Evolutionary conservation across 768 basidiomycete genomes (phyloP).

Genomic region (Podaxis sp.): DNA sequence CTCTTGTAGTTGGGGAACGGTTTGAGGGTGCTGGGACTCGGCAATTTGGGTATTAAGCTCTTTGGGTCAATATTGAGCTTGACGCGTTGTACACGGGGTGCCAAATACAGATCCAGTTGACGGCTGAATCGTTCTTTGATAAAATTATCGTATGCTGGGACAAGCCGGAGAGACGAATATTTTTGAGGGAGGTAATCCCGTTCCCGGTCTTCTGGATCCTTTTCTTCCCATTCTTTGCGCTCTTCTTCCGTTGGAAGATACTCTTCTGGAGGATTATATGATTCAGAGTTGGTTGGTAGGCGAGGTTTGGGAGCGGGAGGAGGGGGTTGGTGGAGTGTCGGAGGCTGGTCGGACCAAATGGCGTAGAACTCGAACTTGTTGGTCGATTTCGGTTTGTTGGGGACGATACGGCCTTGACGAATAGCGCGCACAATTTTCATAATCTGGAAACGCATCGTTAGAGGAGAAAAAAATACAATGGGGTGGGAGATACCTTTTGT

Average conservation of each 20-base stretch:
- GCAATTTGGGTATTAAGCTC: conserved; percentile 90
- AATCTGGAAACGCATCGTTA: conserved; percentile 51
- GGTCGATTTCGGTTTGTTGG: conserved; percentile 81
- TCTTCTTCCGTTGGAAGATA: conserved; percentile 88
- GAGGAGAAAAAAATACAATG: neutral
- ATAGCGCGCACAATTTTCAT: conserved; percentile 99
- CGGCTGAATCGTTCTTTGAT: conserved; percentile 93
- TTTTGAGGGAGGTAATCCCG: conserved; percentile 88
- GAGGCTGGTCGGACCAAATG: conserved; percentile 79
- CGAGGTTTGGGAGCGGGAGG: conserved; percentile 90
- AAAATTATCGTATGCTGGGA: conserved; percentile 89
- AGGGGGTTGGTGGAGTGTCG: conserved; percentile 78
- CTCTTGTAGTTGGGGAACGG: conserved; percentile 92
- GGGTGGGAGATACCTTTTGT: conserved; percentile 73
- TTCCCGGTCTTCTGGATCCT: conserved; percentile 87
- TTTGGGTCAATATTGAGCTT: conserved; percentile 92
- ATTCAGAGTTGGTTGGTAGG: conserved; percentile 92
- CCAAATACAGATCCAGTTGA: conserved; percentile 94
- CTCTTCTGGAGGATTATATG: conserved; percentile 97
- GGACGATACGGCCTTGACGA: conserved; percentile 90
- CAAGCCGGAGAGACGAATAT: conserved; percentile 79
- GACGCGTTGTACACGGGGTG: conserved; percentile 83
- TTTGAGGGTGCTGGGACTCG: conserved; percentile 84
- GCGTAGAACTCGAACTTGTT: conserved; percentile 71
- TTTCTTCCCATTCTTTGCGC: conserved; percentile 76